These are phyloP conservation scores for Aspergillus unguis DNA, from an alignment of 2,329 filamentous ascomycete species.

Conservation along the genomic window DNA sequence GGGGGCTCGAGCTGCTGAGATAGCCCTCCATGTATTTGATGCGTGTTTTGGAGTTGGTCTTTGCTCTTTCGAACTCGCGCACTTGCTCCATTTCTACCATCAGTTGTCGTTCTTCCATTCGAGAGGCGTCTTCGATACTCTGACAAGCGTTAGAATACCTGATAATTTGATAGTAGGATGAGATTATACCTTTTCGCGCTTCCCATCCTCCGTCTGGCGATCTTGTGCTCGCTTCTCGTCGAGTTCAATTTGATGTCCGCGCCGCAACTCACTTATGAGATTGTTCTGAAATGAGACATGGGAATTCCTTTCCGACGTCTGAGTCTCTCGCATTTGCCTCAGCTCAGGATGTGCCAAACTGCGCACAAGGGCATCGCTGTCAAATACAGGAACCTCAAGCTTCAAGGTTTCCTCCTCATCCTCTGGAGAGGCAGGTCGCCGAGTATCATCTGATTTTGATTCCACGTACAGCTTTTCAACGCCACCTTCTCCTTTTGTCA, in stretches of 20 bases:
- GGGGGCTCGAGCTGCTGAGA: slow-evolving; percentile 40
- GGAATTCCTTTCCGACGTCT: slow-evolving; percentile 28
- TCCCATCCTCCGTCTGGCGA: slow-evolving; percentile 32
- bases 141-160: slow-evolving; percentile 17
- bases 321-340: slow-evolving; percentile 29
- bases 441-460: slow-evolving; percentile 12
- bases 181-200: slow-evolving; percentile 35
- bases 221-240: slow-evolving; percentile 30
- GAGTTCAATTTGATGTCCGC: slow-evolving; percentile 29
- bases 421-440: slow-evolving; percentile 7
- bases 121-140: slow-evolving; percentile 35
- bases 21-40: slow-evolving; percentile 50
- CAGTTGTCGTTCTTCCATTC: slow-evolving; percentile 44
- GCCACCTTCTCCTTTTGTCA: slow-evolving; percentile 24
- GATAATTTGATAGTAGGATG: background rate
- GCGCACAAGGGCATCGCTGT: slow-evolving; percentile 34
- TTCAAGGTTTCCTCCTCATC: slow-evolving; percentile 21
- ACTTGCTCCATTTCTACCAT: slow-evolving; percentile 44
- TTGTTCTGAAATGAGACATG: slow-evolving; percentile 36
- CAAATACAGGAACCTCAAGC: slow-evolving; percentile 35
- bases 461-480: slow-evolving; percentile 39
- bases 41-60: slow-evolving; percentile 41
- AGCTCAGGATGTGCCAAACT: slow-evolving; percentile 34
- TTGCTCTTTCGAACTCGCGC: slow-evolving; percentile 44
- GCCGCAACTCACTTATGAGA: slow-evolving; percentile 28